Percentiles rank a stretch among this genome's conserved stretches.
phyloP scores from a whole-genome alignment of 139 green algal species.

The Chlorella sp. region DNA sequence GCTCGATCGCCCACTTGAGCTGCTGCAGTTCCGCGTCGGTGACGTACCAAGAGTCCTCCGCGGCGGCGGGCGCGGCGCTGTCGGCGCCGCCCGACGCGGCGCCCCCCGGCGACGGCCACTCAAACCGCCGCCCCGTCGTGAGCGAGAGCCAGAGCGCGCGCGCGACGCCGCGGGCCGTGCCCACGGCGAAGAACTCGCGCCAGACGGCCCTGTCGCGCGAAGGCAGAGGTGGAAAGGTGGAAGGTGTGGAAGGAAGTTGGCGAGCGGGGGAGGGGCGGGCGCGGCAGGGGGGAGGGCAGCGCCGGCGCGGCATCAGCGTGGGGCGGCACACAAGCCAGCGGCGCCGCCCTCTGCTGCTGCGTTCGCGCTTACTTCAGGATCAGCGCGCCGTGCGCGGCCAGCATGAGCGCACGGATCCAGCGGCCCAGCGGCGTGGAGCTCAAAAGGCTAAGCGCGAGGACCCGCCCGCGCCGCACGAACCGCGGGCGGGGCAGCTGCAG shows the following conservation, averaged over 20 bases:
- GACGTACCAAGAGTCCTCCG: conserved; percentile 16
- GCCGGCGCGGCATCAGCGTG: no score
- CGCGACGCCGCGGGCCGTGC: conserved; percentile 65
- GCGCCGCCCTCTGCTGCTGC: no score
- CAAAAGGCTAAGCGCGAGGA: no score
- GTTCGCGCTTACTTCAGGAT: conserved; percentile 22
- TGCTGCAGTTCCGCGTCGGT: background rate
- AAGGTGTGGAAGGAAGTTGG: no score
- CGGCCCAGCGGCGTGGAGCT: conserved; percentile 12
- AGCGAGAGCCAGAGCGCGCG: conserved; percentile 38
- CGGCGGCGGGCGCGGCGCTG: background rate
- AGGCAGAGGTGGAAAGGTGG: no score
- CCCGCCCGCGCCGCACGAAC: no score
- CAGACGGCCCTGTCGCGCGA: conserved; percentile 68
- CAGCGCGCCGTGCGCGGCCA: conserved; percentile 19
- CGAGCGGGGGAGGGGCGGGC: no score
- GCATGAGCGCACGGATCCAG: conserved; percentile 14
- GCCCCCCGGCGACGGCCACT: conserved; percentile 2
- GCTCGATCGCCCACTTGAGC: conserved; percentile 23
- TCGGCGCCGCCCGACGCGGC: background rate
- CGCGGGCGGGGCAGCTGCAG: no score
- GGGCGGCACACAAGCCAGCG: background rate
- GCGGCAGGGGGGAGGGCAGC: no score
- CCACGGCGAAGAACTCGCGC: conserved; percentile 58
- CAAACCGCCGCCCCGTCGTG: background rate